phyloP scores from a whole-genome alignment of 202 grass and related monocot genomes.

The Sporobolus alterniflorus region DNA sequence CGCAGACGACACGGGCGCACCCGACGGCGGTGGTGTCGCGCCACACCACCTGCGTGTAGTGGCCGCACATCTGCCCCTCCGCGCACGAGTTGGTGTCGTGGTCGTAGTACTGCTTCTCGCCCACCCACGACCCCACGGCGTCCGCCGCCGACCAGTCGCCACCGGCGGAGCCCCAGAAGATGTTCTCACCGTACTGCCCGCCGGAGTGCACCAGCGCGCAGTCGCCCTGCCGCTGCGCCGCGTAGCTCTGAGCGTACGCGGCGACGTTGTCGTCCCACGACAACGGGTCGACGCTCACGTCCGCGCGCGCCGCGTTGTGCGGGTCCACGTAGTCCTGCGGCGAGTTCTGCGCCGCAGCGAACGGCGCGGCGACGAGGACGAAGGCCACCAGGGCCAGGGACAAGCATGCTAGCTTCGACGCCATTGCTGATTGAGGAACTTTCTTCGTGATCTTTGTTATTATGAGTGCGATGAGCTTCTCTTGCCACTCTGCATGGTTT shows the following conservation, averaged over 20 bases:
- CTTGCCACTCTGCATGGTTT: too few relatives aligned
- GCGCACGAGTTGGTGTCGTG: constrained; percentile 52
- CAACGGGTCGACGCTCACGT: constrained; percentile 44
- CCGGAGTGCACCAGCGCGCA: constrained; percentile 50
- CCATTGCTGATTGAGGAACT: too few relatives aligned
- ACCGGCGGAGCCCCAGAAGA: constrained; percentile 43
- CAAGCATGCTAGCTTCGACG: neutral
- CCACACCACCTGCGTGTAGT: constrained; percentile 78
- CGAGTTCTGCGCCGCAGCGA: constrained; percentile 42
- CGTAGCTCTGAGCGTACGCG: constrained; percentile 47
- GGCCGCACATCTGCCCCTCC: constrained; percentile 25
- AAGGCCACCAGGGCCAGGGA: neutral
- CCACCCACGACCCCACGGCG: constrained; percentile 38
- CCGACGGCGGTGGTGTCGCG: constrained; percentile 33
- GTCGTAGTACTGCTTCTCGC: constrained; percentile 61
- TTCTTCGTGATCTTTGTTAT: too few relatives aligned
- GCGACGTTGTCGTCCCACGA: constrained; percentile 45
- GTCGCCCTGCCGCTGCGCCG: constrained; percentile 24
- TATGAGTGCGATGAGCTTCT: too few relatives aligned
- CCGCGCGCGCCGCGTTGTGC: constrained; percentile 51
- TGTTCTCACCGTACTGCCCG: constrained; percentile 68
- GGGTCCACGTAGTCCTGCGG: constrained; percentile 49
- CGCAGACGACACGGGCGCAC: constrained; percentile 56
- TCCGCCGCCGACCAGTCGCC: neutral
- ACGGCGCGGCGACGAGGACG: neutral